These are phyloP conservation scores for Nicotiana sylvestris DNA, from an alignment of 257 asterid genomes.

Conservation along the genomic window DNA sequence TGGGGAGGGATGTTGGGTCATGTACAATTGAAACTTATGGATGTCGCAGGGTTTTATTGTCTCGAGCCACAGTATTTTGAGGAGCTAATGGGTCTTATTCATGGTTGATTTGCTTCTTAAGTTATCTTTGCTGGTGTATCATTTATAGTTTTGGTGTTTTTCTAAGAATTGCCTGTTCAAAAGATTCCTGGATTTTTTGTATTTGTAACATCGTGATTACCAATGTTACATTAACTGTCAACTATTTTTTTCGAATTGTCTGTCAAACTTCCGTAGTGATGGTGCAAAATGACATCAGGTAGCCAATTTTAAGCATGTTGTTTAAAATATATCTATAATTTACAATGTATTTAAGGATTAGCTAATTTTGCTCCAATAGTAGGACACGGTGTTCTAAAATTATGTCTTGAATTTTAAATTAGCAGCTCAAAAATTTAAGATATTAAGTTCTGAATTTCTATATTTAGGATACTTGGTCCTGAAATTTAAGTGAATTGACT, in stretches of 20 bases:
- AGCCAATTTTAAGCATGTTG: no score
- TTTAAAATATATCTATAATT: no score
- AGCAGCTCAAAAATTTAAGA: no score
- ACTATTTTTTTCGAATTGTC: neutral
- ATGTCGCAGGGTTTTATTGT: conserved; percentile 22
- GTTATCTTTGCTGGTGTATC: conserved; percentile 30
- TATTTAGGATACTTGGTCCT: no score
- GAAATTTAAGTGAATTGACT: no score
- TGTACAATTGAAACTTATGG: conserved; percentile 22
- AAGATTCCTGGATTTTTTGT: conserved; percentile 7
- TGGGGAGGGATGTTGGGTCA: neutral
- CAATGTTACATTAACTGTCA: neutral
- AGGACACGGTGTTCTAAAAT: no score
- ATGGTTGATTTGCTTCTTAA: conserved; percentile 17
- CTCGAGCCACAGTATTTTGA: conserved; percentile 16
- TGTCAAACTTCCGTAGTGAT: no score
- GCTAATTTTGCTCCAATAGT: no score
- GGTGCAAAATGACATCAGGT: no score
- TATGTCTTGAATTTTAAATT: no score
- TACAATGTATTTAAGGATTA: no score
- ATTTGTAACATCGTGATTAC: conserved; percentile 8
- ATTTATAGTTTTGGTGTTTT: conserved; percentile 21
- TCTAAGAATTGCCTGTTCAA: neutral
- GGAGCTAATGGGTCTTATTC: conserved; percentile 2
- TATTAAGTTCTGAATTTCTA: no score